These are phyloP conservation scores for Lachancea thermotolerans DNA, from an alignment of 805 yeast genomes.

Conservation along the genomic window DNA sequence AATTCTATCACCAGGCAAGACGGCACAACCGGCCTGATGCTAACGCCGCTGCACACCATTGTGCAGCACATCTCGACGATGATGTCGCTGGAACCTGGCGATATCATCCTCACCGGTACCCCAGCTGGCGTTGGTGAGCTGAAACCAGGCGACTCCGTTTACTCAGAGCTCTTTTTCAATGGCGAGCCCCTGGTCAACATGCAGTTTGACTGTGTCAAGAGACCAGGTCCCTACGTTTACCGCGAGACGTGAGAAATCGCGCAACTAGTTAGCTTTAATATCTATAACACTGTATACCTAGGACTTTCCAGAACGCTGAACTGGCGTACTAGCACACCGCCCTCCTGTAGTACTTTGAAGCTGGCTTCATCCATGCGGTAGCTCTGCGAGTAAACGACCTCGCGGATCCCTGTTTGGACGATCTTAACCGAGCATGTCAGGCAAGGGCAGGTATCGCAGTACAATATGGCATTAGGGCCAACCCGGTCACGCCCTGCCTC, in stretches of 20 bases:
- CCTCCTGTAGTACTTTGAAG: conserved; percentile 62
- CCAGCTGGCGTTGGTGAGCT: conserved; percentile 95
- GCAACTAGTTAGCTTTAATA: neutral
- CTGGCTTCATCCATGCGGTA: conserved; percentile 88
- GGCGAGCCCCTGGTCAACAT: conserved; percentile 50
- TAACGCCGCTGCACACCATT: conserved; percentile 78
- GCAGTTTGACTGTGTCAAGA: conserved; percentile 34
- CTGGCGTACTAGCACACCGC: conserved; percentile 66
- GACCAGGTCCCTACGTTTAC: conserved; percentile 55
- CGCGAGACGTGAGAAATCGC: neutral
- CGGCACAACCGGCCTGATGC: conserved; percentile 76
- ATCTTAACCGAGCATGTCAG: conserved; percentile 92
- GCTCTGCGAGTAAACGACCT: conserved; percentile 87
- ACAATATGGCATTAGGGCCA: conserved; percentile 54
- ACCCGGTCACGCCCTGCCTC: conserved; percentile 91
- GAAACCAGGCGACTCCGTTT: conserved; percentile 68
- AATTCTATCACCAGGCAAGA: conserved; percentile 67
- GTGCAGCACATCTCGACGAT: conserved; percentile 75
- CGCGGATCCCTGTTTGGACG: conserved; percentile 84
- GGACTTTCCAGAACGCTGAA: conserved; percentile 32
- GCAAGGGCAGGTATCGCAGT: conserved; percentile 97
- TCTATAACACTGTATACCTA: conserved; percentile 1
- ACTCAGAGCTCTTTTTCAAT: conserved; percentile 53
- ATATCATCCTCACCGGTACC: conserved; percentile 88
- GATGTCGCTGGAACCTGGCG: conserved; percentile 89